A percentile compares a stretch with the other conserved stretches of the same genome.
Conservation (phyloP, 768 basidiomycete genomes). For the Sporobolomyces roseus region DNA sequence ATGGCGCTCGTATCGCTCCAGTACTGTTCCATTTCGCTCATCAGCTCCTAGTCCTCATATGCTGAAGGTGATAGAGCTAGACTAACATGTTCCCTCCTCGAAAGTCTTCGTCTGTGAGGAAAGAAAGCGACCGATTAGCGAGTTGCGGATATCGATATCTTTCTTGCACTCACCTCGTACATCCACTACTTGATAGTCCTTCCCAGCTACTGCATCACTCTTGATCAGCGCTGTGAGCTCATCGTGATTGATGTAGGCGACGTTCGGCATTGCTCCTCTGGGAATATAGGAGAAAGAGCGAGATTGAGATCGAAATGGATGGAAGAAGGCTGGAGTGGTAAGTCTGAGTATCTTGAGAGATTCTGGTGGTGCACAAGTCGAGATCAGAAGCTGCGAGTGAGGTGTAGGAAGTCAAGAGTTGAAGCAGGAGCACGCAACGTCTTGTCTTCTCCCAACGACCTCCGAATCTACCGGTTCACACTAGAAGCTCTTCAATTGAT, state of each 20-base stretch:
- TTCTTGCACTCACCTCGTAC: slow-evolving; percentile 1
- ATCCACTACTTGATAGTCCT: slow-evolving; percentile 25
- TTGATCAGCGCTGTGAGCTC: slow-evolving; percentile 14
- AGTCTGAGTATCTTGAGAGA: no score
- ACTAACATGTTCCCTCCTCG: slow-evolving; percentile 31
- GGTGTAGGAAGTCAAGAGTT: no score
- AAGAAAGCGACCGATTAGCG: not conserved
- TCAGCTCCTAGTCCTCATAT: no score
- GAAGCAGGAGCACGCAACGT: no score
- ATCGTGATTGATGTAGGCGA: slow-evolving; percentile 26
- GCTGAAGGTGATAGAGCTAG: no score
- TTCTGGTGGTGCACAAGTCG: no score
- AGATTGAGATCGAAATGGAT: not conserved
- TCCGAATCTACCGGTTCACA: no score
- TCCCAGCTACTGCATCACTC: not conserved
- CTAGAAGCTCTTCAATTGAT: no score
- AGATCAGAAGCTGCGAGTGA: no score
- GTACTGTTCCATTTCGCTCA: no score
- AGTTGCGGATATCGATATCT: not conserved
- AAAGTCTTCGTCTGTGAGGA: slow-evolving; percentile 19
- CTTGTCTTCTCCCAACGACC: no score
- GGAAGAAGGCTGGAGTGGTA: no score
- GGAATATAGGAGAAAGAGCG: not conserved
- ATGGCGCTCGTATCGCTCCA: slow-evolving; percentile 23
- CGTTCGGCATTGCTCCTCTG: not conserved